Conservation (phyloP, 495 filamentous ascomycete genomes). For the Penicillium lagena region DNA sequence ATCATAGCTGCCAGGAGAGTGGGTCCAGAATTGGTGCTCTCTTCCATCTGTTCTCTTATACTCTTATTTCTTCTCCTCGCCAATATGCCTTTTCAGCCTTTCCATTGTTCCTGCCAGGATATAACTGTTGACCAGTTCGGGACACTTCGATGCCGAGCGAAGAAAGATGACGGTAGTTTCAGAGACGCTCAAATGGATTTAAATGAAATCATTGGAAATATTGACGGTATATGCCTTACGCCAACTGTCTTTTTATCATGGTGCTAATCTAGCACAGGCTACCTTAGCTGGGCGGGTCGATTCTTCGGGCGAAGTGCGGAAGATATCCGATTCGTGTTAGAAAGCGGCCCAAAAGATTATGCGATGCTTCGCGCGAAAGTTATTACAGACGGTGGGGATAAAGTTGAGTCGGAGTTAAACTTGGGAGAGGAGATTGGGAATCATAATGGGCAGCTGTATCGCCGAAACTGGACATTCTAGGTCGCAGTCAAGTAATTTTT, state of each 20-base stretch:
- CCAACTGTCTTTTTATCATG: neutral
- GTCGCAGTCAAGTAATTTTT: neutral
- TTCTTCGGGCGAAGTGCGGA: neutral
- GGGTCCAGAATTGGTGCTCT: neutral
- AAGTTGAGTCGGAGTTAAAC: neutral
- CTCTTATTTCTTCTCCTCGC: neutral
- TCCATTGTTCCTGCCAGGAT: neutral
- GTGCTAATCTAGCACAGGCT: neutral
- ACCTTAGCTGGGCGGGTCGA: neutral
- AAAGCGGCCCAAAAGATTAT: neutral
- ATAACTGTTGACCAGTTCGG: conserved; percentile 1
- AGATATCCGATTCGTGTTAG: neutral
- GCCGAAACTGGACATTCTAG: neutral
- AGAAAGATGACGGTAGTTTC: neutral
- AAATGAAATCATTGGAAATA: neutral
- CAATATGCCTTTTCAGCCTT: neutral
- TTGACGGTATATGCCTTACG: neutral
- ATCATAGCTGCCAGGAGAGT: neutral
- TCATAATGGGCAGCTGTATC: neutral
- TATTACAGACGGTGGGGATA: neutral
- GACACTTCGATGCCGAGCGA: neutral
- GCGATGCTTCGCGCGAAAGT: neutral
- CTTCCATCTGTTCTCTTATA: neutral
- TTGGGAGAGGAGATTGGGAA: conserved; percentile 1
- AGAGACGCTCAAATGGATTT: neutral